phyloP scores from a whole-genome alignment of 345 rosid genomes.

The Ailanthus altissimus region DNA sequence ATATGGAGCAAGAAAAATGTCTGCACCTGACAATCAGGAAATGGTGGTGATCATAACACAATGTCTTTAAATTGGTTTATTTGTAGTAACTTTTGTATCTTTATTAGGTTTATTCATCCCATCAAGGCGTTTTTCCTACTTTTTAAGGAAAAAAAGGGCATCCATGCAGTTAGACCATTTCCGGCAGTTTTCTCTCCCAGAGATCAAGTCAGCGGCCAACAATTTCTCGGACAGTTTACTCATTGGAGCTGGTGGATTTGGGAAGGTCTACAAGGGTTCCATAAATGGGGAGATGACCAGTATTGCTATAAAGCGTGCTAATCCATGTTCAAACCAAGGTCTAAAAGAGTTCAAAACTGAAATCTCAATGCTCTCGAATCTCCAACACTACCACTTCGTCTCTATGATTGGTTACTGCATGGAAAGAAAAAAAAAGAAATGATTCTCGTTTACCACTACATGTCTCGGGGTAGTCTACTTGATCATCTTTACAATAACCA shows the following conservation, averaged over 20 bases:
- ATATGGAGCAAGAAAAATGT: background rate
- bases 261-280: constrained; percentile 37
- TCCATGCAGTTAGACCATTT: constrained; percentile 21
- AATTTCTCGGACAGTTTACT: constrained; percentile 26
- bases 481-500: constrained; percentile 37
- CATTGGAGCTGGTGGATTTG: constrained; percentile 38
- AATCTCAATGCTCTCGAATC: constrained; percentile 41
- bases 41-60: background rate
- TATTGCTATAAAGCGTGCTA: constrained; percentile 36
- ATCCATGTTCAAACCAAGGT: constrained; percentile 36
- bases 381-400: constrained; percentile 34
- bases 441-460: constrained; percentile 38
- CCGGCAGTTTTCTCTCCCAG: constrained; percentile 35
- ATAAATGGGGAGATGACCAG: constrained; percentile 15
- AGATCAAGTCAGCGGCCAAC: constrained; percentile 34
- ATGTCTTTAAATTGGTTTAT: background rate
- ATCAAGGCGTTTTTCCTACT: constrained; percentile 22
- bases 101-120: background rate
- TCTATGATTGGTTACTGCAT: constrained; percentile 36
- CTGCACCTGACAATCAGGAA: background rate
- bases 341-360: constrained; percentile 38
- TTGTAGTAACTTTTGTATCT: constrained; percentile 1
- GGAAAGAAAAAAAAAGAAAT: constrained; percentile 32
- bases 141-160: constrained; percentile 22
- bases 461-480: constrained; percentile 35